These are phyloP conservation scores for Kwoniella botswanensis DNA, from an alignment of 768 basidiomycete species.

Conservation along the genomic window DNA sequence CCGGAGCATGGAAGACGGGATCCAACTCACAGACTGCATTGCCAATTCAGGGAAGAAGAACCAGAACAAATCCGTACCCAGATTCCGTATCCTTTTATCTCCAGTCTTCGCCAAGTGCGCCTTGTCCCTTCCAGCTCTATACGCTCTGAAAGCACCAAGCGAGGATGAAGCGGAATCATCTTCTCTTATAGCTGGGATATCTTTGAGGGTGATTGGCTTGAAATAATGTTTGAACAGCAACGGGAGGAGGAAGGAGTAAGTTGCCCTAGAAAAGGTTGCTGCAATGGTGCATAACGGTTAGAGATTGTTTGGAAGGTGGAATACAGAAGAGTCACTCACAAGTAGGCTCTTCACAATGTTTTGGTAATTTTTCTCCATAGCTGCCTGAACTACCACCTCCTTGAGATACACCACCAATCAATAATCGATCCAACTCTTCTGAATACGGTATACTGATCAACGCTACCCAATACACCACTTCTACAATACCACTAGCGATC, in stretches of 20 bases:
- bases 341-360: constrained; percentile 49
- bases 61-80: constrained; percentile 43
- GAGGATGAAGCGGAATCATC: constrained; percentile 49
- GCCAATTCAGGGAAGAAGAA: constrained; percentile 46
- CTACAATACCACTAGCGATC: constrained; percentile 31
- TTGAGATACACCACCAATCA: constrained; percentile 40
- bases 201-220: constrained; percentile 41
- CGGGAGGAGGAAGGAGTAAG: constrained; percentile 52
- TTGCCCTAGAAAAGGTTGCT: constrained; percentile 50
- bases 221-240: constrained; percentile 51
- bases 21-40: constrained; percentile 41
- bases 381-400: constrained; percentile 47
- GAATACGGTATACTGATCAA: constrained; percentile 50
- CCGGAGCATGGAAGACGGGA: not conserved
- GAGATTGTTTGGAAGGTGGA: not conserved
- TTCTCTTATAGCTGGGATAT: constrained; percentile 54
- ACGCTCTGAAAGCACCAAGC: constrained; percentile 45
- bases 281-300: not conserved
- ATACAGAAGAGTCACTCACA: constrained; percentile 30
- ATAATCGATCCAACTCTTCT: constrained; percentile 37
- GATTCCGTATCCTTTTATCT: constrained; percentile 33
- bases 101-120: constrained; percentile 38
- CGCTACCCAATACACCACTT: constrained; percentile 40
- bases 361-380: constrained; percentile 34
- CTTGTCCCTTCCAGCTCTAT: constrained; percentile 35